phyloP scores from a whole-genome alignment of 345 rosid species.

The Syzygium aromaticum region DNA sequence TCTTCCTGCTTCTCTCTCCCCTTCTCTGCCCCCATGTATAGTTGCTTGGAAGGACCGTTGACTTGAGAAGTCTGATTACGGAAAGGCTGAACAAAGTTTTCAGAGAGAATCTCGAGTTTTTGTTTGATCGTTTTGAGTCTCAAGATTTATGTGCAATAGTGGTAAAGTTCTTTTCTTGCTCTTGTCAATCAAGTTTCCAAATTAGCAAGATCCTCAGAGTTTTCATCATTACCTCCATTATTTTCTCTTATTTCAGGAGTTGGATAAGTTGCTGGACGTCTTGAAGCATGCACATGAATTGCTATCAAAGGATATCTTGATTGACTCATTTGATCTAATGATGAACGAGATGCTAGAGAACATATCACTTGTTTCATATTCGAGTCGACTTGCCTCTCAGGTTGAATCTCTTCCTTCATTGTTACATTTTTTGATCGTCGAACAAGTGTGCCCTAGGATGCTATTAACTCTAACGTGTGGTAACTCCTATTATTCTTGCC shows the following conservation, averaged over 20 bases:
- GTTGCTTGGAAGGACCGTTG: slow-evolving; percentile 92
- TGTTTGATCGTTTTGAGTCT: slow-evolving; percentile 92
- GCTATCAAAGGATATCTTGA: slow-evolving; percentile 70
- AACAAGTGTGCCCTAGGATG: background rate
- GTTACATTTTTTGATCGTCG: background rate
- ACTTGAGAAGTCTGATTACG: slow-evolving; percentile 82
- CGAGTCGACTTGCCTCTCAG: slow-evolving; percentile 98
- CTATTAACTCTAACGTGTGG: background rate
- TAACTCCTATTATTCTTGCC: background rate
- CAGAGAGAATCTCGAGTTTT: slow-evolving; percentile 96
- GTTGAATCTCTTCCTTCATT: slow-evolving; percentile 17
- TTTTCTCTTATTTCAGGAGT: slow-evolving; percentile 51
- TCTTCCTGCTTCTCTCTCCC: background rate
- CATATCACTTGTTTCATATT: slow-evolving; percentile 86
- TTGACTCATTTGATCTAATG: slow-evolving; percentile 81
- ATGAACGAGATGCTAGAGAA: slow-evolving; percentile 97
- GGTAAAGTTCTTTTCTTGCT: slow-evolving; percentile 27
- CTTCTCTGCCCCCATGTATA: slow-evolving; percentile 16
- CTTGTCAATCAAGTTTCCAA: background rate
- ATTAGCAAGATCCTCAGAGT: background rate
- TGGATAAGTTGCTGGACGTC: slow-evolving; percentile 75
- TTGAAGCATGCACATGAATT: slow-evolving; percentile 71
- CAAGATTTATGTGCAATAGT: slow-evolving; percentile 93
- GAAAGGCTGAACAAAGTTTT: slow-evolving; percentile 86
- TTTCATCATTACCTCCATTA: background rate